Evolutionary conservation across 371 early-diverging fungal species (phyloP), one percentile per base, ranked within the genome.

Genomic region (Syncephalastrum monosporum): DNA sequence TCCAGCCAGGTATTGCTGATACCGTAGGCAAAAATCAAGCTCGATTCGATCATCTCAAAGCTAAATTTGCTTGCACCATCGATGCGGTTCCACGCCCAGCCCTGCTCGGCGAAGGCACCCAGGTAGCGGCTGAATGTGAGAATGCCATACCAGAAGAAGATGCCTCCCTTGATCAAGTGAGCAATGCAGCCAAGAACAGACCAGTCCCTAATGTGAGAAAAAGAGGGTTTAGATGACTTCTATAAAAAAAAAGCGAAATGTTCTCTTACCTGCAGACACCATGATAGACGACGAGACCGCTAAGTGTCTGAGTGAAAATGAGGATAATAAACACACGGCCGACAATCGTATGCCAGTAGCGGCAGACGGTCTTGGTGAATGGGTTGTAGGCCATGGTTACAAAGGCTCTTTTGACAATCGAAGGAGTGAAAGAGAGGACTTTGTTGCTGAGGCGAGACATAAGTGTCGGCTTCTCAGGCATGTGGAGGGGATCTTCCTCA

Each of bases 1-100:
- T 85, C 86, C 65, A 84, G 74, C 72, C 84, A 85, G 3, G 86
- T 84, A 56, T 85, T 85, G 49, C 83, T 77, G 48, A 83, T 82
- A 48, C 86, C 86, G 68, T 84, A 85, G 12, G 58, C 63, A 61
- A 83, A 82, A 21, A 85, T 85, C 24, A 81, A 57, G 5, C 54
- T 17, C 3, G 57, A 61, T 53, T 79, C 79, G 43, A 79, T 71
- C 74, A 74, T 74, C 61, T 79, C 79, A 67, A 79, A 79, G 38
- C 74, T 74, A 50, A 67, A 75, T 8, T 60, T 59, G 57, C 64
- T 65, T 5, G 65, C 75, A 23, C 66, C 62, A 23, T 72, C 64
- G 8, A 70, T 50, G 12, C 64, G 57, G 43, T 79, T 79, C 79
- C 79, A 79, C 47, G 79, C 75, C 79, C 79, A 79, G 5, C 79